phyloP scores from a whole-genome alignment of 176 grass and related monocot species.

The Eleusine indica region DNA sequence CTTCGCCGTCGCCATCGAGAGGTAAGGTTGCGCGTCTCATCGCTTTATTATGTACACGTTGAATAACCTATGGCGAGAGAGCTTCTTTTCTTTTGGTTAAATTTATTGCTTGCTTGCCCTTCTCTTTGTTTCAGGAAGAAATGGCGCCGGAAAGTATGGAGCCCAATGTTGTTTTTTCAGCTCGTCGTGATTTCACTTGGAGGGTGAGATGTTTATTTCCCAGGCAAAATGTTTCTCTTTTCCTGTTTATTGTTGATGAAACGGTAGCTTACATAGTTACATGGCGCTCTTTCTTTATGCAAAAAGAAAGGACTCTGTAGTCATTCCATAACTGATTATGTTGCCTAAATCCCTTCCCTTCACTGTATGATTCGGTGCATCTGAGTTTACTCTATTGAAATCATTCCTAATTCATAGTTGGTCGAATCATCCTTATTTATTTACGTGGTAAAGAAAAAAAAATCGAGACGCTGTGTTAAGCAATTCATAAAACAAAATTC shows the following conservation, averaged over 20 bases:
- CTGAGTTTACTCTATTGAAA: too few species aligned
- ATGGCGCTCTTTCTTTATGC: too few species aligned
- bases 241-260: too few species aligned
- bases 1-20: conserved; percentile 54
- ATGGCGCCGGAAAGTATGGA: conserved; percentile 49
- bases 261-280: too few species aligned
- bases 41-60: not conserved
- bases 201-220: conserved; percentile 41
- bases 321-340: too few species aligned
- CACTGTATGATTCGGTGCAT: too few species aligned
- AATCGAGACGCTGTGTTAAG: not conserved
- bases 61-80: not conserved
- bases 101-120: not conserved
- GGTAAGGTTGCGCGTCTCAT: not conserved
- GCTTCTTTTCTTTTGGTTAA: not conserved
- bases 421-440: too few species aligned
- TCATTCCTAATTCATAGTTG: too few species aligned
- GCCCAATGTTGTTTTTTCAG: conserved; percentile 32
- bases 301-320: too few species aligned
- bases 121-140: conserved; percentile 42
- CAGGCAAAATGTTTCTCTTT: not conserved
- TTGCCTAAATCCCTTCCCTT: too few species aligned
- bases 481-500: not conserved
- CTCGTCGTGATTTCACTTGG: conserved; percentile 48
- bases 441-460: not conserved